Percentiles rank a stretch among this genome's conserved stretches.
These are phyloP conservation scores for Rubroboletus satanas DNA, from an alignment of 768 basidiomycete genomes.

Conservation along the genomic window DNA sequence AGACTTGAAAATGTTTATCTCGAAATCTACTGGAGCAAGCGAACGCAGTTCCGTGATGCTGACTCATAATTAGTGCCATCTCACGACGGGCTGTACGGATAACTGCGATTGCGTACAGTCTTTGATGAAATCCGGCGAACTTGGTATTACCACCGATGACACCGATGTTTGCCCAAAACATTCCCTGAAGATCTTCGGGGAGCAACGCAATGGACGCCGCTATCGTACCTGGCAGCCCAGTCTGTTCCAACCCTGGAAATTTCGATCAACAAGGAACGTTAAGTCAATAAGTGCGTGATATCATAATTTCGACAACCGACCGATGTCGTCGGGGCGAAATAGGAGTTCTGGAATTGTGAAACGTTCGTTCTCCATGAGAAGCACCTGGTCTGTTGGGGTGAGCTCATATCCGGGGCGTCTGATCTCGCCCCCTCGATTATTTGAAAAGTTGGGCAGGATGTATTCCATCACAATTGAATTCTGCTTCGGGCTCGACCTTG, in stretches of 20 bases:
- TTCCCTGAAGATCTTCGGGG: constrained; percentile 77
- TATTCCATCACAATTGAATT: constrained; percentile 85
- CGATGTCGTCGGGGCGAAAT: constrained; percentile 88
- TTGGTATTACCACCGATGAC: constrained; percentile 81
- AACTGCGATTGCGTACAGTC: constrained; percentile 58
- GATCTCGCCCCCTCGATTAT: constrained; percentile 56
- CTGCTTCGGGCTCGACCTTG: constrained; percentile 49
- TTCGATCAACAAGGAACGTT: constrained; percentile 3
- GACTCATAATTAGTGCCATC: constrained; percentile 18
- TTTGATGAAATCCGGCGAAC: constrained; percentile 65
- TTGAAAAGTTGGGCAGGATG: constrained; percentile 82
- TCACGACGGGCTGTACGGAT: constrained; percentile 11
- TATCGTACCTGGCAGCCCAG: constrained; percentile 73
- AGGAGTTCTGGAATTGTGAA: constrained; percentile 91
- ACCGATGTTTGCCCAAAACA: constrained; percentile 96
- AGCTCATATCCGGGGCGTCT: constrained; percentile 51
- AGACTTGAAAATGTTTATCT: constrained; percentile 69
- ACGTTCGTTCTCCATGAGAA: constrained; percentile 87
- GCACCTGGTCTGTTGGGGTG: constrained; percentile 58
- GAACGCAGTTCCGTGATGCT: constrained; percentile 73
- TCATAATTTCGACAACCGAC: constrained; percentile 39
- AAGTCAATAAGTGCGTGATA: constrained; percentile 6
- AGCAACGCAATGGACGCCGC: constrained; percentile 72
- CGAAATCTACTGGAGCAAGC: constrained; percentile 77
- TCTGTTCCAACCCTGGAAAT: constrained; percentile 67